phyloP scores from a whole-genome alignment of 2,329 filamentous ascomycete species.

The Cladosporium sp. region DNA sequence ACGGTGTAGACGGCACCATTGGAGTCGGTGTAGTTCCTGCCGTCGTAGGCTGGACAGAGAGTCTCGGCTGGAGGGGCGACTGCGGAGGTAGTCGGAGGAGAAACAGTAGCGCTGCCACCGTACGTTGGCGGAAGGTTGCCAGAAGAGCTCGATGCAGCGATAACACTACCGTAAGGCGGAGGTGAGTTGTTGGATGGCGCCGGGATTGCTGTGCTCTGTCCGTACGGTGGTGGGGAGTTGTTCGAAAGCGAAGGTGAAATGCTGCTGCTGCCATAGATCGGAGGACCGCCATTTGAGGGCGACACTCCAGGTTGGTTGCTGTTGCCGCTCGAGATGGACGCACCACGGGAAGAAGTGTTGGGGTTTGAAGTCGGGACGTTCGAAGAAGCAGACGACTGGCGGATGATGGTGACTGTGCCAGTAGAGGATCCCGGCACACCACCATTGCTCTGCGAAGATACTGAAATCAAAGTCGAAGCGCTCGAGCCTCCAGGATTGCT shows the following conservation, averaged over 20 bases:
- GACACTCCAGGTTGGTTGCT: background rate
- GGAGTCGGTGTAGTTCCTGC: constrained; percentile 21
- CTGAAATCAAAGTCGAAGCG: background rate
- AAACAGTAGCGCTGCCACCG: constrained; percentile 1
- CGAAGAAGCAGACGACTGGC: background rate
- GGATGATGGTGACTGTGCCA: background rate
- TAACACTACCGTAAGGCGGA: background rate
- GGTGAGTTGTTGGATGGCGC: constrained; percentile 5
- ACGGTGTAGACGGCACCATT: constrained; percentile 20
- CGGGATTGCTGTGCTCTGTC: background rate
- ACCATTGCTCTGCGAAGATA: background rate
- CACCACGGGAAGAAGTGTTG: background rate
- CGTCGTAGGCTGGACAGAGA: constrained; percentile 23
- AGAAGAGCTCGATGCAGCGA: background rate
- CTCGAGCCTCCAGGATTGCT: background rate
- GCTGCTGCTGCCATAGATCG: background rate
- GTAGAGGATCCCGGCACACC: constrained; percentile 1
- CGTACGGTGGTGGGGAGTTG: constrained; percentile 12
- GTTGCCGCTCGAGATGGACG: background rate
- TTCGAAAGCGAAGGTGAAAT: background rate
- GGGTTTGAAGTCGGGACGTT: background rate
- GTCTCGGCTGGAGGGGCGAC: background rate
- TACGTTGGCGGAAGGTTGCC: constrained; percentile 9
- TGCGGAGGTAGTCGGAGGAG: background rate
- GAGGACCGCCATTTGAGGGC: background rate